These are phyloP conservation scores for Solanum hybrid DNA, from an alignment of 305 asterid genomes.

Conservation along the genomic window DNA sequence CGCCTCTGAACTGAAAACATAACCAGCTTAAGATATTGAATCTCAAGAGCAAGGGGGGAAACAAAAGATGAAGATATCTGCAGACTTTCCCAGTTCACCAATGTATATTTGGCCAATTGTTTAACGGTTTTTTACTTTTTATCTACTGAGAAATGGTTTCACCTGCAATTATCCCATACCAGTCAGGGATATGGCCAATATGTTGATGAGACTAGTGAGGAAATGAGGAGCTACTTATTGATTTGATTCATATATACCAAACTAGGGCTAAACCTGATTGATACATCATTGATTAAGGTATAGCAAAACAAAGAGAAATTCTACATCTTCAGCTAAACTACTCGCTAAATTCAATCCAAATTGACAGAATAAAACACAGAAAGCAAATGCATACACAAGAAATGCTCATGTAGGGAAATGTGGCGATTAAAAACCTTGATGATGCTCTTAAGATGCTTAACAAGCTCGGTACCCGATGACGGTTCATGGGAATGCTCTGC, in stretches of 20 bases:
- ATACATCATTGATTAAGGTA: not conserved
- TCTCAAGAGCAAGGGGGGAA: not conserved
- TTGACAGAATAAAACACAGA: not conserved
- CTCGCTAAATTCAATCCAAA: not conserved
- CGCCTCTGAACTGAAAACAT: conserved; percentile 66
- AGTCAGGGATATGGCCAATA: not conserved
- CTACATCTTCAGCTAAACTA: not conserved
- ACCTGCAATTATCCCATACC: not conserved
- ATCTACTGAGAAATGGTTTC: not conserved
- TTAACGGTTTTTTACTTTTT: not conserved
- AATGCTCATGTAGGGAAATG: not conserved
- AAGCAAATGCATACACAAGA: not conserved
- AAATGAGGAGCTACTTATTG: not conserved
- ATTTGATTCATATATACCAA: not conserved
- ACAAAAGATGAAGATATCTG: not conserved
- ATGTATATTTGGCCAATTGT: not conserved
- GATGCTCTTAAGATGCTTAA: conserved; percentile 66
- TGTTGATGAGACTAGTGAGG: not conserved
- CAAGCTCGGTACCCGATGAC: conserved; percentile 57
- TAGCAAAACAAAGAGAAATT: not conserved
- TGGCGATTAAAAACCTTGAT: conserved; percentile 40
- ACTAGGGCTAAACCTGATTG: not conserved
- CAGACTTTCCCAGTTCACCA: not conserved
- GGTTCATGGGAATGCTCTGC: conserved; percentile 80
- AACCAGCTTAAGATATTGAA: not conserved